A percentile compares a stretch with the other conserved stretches of the same genome.
Conservation (phyloP, 768 basidiomycete genomes). For the Serendipita vermifera region DNA sequence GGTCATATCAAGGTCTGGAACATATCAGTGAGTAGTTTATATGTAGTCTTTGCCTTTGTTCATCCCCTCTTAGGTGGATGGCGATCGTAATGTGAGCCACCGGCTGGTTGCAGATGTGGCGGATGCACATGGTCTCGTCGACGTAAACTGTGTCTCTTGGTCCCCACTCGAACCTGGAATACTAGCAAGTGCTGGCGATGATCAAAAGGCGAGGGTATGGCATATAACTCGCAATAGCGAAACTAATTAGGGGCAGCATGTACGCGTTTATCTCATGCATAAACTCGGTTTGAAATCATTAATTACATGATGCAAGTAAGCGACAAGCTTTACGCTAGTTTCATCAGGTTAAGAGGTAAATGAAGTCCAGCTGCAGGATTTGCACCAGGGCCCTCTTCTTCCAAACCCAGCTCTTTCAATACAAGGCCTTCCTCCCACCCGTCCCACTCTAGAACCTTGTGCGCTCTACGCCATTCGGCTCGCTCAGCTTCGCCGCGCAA, state of each 20-base stretch:
- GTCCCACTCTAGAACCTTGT: constrained; percentile 77
- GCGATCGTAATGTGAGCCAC: constrained; percentile 17
- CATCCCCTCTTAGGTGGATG: background rate
- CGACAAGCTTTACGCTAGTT: background rate
- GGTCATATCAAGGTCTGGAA: constrained; percentile 76
- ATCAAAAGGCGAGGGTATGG: constrained; percentile 77
- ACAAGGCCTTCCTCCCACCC: constrained; percentile 83
- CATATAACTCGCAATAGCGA: too few relatives aligned
- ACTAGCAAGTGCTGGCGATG: constrained; percentile 77
- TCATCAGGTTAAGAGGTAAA: constrained; percentile 2
- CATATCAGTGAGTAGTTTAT: constrained; percentile 36
- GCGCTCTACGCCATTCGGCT: constrained; percentile 54
- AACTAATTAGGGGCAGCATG: too few relatives aligned
- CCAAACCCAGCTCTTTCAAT: constrained; percentile 50
- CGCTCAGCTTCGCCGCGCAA: constrained; percentile 57
- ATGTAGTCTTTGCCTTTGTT: constrained; percentile 1
- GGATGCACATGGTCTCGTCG: constrained; percentile 66
- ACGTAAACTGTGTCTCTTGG: constrained; percentile 80
- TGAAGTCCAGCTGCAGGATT: background rate
- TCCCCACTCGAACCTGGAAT: constrained; percentile 56
- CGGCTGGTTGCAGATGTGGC: constrained; percentile 43
- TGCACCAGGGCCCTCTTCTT: constrained; percentile 8
- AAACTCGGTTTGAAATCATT: background rate
- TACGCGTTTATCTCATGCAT: background rate
- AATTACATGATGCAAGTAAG: background rate